Base-by-base conservation (phyloP, 257 asterid genomes). In the Przewalskia tangutica region DNA sequence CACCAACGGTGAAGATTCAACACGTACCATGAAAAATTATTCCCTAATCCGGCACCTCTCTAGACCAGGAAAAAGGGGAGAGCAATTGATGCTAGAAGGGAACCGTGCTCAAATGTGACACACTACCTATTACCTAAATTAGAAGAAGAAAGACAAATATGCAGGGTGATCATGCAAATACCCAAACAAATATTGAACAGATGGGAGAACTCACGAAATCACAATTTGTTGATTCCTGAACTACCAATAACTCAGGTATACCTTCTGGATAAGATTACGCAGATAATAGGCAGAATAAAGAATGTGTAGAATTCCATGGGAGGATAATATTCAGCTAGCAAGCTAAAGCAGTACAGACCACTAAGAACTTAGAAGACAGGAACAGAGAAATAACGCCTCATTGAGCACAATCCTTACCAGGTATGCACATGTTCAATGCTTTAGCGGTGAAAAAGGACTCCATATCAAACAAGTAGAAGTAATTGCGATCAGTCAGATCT, bases 351-450 rank as follows among this genome's bases (percentile, higher is more conserved):
- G 80, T 75, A 50, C 44, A 50, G 16, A 71, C 59, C 59, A 71
- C 58, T 32, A 64, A 9, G 55, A n/a, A 34, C 42, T 13, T 7
- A 9, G 46, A 20, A 27, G 48, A 27, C 32, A 27, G 32, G 1
- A 27, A 64, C 59, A 65, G 8, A 11, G 13, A 82, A 38, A 54
- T 58, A 75, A 32, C 5, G 42, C n/a, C 44, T 7, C 53, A n/a
- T 40, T 7, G 20, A 64, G 42, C 75, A 79, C 48, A 14, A 42
- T 42, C 68, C 88, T 53, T 91, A 95, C 98, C 98, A 68, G 99
- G 98, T 80, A 96, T 94, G 85, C 99, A 96, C 98, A 96, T 96
- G 85, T 96, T 96, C 87, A 96, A 85, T 40, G 99, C 99, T 88
- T 96, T 94, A 38, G 98, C 98, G 0, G 98, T 93, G 91, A 96